These are phyloP conservation scores for Fistulifera pelliculosa DNA, from an alignment of 108 stramenopile genomes.

Conservation along the genomic window DNA sequence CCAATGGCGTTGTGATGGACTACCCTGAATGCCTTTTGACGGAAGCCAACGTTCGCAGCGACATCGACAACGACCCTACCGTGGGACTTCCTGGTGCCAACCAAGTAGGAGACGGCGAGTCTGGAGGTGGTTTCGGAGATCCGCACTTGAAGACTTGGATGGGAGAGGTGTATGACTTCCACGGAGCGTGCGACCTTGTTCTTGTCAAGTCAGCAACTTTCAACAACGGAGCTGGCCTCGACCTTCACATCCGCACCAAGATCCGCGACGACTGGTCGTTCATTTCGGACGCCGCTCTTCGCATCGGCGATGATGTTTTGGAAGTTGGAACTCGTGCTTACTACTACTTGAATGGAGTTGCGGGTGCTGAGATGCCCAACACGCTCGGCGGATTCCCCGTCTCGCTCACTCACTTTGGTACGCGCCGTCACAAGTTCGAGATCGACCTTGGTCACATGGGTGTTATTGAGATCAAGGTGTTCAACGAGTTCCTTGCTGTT, in stretches of 20 bases:
- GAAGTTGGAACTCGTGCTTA: slow-evolving; percentile 5
- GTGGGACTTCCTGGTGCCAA: too few relatives aligned
- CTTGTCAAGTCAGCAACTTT: slow-evolving; percentile 7
- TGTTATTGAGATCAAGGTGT: slow-evolving; percentile 5
- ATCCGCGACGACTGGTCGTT: slow-evolving; percentile 6
- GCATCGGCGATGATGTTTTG: slow-evolving; percentile 10
- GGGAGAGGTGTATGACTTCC: slow-evolving; percentile 5
- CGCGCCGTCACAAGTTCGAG: background rate
- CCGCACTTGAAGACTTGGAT: slow-evolving; percentile 11
- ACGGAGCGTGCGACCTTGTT: slow-evolving; percentile 15
- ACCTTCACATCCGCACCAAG: slow-evolving; percentile 13
- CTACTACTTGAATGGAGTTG: background rate
- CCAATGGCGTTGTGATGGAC: too few relatives aligned
- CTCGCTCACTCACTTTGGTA: background rate
- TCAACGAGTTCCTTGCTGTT: slow-evolving; percentile 5
- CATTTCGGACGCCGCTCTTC: slow-evolving; percentile 4
- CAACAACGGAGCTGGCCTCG: slow-evolving; percentile 7
- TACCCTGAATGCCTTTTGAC: too few relatives aligned
- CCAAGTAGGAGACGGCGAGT: too few relatives aligned
- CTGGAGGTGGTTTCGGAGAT: slow-evolving; percentile 7
- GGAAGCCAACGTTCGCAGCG: too few relatives aligned
- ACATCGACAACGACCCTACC: too few relatives aligned
- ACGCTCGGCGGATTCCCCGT: background rate
- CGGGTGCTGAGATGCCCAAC: background rate
- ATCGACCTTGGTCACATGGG: slow-evolving; percentile 3